Conservation (phyloP, 2,329 filamentous ascomycete genomes). For the Fusarium cicatricum region DNA sequence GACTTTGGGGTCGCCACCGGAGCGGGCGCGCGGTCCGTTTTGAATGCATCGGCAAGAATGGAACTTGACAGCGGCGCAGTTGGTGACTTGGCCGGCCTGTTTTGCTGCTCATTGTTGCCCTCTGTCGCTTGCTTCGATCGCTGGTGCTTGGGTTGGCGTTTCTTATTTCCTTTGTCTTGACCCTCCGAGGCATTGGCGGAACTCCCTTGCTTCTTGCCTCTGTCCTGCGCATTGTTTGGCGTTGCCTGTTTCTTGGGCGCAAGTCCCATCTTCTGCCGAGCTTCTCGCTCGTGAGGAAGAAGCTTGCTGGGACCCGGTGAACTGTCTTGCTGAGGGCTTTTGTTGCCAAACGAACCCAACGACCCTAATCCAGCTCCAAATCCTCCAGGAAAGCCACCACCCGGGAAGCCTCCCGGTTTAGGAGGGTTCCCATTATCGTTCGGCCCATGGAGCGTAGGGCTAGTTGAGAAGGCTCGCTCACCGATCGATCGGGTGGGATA, state of each 20-base stretch:
- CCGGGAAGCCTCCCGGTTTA: conserved; percentile 37
- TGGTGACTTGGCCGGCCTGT: neutral
- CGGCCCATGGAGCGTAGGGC: conserved; percentile 29
- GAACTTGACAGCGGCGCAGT: conserved; percentile 38
- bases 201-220: conserved; percentile 6
- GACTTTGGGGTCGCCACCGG: conserved; percentile 40
- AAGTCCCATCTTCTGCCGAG: conserved; percentile 42
- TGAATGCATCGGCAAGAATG: conserved; percentile 47
- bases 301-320: conserved; percentile 31
- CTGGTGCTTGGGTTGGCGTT: neutral
- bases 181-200: neutral
- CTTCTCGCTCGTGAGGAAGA: conserved; percentile 51
- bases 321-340: conserved; percentile 8
- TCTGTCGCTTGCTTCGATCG: conserved; percentile 4
- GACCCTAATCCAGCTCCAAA: conserved; percentile 34
- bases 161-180: conserved; percentile 1
- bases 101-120: conserved; percentile 7
- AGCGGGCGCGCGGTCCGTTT: conserved; percentile 38
- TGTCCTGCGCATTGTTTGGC: conserved; percentile 6
- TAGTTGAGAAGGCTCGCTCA: conserved; percentile 43
- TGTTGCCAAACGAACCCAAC: conserved; percentile 37
- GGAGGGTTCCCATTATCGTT: conserved; percentile 29
- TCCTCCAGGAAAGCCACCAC: conserved; percentile 30
- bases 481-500: conserved; percentile 5
- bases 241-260: conserved; percentile 25